Conservation (phyloP, 768 basidiomycete genomes). For the Cystobasidium tubakii region DNA sequence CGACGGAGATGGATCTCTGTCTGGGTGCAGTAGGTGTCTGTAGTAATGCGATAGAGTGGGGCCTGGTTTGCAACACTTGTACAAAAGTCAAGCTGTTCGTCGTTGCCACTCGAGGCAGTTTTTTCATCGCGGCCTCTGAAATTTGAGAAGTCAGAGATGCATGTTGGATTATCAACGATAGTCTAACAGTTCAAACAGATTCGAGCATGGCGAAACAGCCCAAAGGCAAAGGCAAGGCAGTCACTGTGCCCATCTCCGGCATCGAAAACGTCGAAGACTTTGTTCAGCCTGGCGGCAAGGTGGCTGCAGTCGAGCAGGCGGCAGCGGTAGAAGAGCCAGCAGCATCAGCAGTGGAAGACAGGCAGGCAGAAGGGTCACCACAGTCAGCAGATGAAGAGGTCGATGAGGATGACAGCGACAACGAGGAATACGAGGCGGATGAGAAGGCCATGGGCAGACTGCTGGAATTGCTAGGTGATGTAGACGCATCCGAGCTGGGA, state of each 20-base stretch:
- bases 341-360: constrained; percentile 18
- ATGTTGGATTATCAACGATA: not conserved
- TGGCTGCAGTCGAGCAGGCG: not conserved
- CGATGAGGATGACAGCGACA: constrained; percentile 21
- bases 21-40: too few relatives aligned
- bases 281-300: not conserved
- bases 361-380: constrained; percentile 5
- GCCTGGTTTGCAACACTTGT: not conserved
- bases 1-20: too few relatives aligned
- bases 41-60: not conserved
- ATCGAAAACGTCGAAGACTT: constrained; percentile 5
- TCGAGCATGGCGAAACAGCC: not conserved
- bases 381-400: constrained; percentile 22
- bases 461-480: constrained; percentile 37
- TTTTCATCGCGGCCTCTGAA: constrained; percentile 4
- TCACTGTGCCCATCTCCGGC: not conserved
- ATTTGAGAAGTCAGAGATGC: not conserved
- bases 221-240: constrained; percentile 33
- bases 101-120: not conserved
- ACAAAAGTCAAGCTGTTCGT: not conserved
- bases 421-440: constrained; percentile 35
- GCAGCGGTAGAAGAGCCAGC: not conserved
- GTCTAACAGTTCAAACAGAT: not conserved
- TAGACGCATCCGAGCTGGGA: constrained; percentile 38
- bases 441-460: constrained; percentile 39